Evolutionary conservation across 768 basidiomycete species (phyloP).

Genomic region (Serendipita sp.): DNA sequence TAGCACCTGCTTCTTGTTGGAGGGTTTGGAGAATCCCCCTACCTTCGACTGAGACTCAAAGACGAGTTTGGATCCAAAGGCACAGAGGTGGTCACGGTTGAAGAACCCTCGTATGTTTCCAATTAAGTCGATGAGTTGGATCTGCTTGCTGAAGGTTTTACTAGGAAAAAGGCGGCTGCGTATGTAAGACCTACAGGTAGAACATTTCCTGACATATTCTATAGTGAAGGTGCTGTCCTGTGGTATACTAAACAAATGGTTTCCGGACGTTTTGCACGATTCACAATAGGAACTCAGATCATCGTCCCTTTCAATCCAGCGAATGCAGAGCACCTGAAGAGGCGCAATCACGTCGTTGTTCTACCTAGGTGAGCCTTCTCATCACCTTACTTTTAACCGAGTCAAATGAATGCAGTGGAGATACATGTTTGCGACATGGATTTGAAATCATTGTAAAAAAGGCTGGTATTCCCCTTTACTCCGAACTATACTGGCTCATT

Average conservation of each 20-base stretch:
- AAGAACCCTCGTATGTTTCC: conserved; percentile 1
- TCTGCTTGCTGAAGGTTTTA: not conserved
- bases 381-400: not conserved
- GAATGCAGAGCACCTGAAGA: not conserved
- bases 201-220: not conserved
- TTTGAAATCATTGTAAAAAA: not conserved
- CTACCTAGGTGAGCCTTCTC: not conserved
- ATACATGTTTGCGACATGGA: not conserved
- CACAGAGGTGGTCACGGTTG: not conserved
- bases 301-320: not conserved
- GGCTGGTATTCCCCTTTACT: not conserved
- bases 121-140: not conserved
- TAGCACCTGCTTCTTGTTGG: conserved; percentile 7
- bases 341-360: not conserved
- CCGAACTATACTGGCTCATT: not conserved
- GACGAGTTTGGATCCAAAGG: not conserved
- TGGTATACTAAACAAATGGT: not conserved
- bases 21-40: conserved; percentile 5
- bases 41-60: not conserved
- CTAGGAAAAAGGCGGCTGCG: not conserved
- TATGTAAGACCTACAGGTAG: not conserved
- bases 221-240: not conserved
- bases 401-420: not conserved
- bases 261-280: not conserved
- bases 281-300: not conserved